Conservation (phyloP, 306 rosid genomes). For the Corylus heterophylla region DNA sequence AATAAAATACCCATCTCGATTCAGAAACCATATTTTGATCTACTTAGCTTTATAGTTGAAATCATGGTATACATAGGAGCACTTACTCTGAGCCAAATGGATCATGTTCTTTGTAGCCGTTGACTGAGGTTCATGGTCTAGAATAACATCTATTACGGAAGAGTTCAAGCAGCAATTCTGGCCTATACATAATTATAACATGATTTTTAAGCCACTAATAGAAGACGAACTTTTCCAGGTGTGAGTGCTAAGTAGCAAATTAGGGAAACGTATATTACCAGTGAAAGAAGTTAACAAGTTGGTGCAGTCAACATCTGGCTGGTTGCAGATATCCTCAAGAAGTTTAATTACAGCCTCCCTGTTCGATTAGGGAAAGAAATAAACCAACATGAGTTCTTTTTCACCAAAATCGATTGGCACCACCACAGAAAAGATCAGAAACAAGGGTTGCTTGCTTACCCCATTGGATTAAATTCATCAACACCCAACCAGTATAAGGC, state of each 20-base stretch:
- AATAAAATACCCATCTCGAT: background rate
- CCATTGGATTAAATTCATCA: slow-evolving; percentile 60
- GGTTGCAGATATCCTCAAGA: slow-evolving; percentile 58
- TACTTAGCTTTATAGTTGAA: no score
- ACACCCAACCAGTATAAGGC: slow-evolving; percentile 58
- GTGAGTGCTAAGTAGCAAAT: background rate
- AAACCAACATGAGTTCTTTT: background rate
- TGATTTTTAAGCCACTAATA: background rate
- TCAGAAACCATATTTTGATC: background rate
- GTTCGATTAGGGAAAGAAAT: slow-evolving; percentile 4
- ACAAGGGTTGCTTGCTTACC: slow-evolving; percentile 47
- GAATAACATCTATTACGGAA: slow-evolving; percentile 57
- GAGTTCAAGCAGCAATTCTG: slow-evolving; percentile 71
- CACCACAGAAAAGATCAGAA: no score
- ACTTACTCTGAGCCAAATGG: slow-evolving; percentile 86
- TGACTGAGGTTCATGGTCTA: slow-evolving; percentile 88
- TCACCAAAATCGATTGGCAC: background rate
- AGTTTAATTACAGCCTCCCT: slow-evolving; percentile 55
- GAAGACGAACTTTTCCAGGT: background rate
- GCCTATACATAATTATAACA: slow-evolving; percentile 42
- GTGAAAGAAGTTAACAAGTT: slow-evolving; percentile 76
- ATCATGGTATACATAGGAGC: background rate
- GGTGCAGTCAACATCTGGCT: slow-evolving; percentile 74
- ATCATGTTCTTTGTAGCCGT: slow-evolving; percentile 86
- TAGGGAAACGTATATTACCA: slow-evolving; percentile 39